phyloP scores from a whole-genome alignment of 106 monocot genomes.

The Allium sativum region DNA sequence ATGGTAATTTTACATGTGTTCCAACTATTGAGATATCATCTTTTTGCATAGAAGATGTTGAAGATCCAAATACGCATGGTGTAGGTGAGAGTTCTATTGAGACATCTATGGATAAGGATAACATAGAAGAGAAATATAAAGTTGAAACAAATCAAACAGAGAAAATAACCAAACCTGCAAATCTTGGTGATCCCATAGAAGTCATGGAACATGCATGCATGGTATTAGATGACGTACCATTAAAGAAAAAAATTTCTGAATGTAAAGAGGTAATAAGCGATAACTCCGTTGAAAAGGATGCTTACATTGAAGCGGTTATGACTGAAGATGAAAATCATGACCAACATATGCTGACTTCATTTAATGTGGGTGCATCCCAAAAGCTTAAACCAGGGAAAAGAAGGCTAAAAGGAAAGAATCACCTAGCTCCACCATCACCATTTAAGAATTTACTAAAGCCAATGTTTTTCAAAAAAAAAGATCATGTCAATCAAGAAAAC shows the following conservation, averaged over 20 bases:
- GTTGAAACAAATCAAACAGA: conserved; percentile 7
- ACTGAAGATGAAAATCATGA: neutral
- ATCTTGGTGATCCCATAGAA: neutral
- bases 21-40: conserved; percentile 3
- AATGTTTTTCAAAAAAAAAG: conserved; percentile 49
- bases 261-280: neutral
- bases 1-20: neutral
- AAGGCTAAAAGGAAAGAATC: conserved; percentile 13
- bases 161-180: neutral
- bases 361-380: neutral
- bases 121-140: neutral
- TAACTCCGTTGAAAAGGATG: conserved; percentile 3
- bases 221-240: neutral
- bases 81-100: neutral
- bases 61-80: conserved; percentile 1
- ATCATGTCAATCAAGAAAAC: conserved; percentile 18
- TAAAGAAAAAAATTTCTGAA: conserved; percentile 5
- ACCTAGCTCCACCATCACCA: conserved; percentile 26
- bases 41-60: conserved; percentile 6
- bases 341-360: conserved; percentile 1
- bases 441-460: conserved; percentile 43
- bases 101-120: conserved; percentile 1
- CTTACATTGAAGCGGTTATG: conserved; percentile 1
- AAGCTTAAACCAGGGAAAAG: conserved; percentile 25
- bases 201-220: conserved; percentile 5